These are phyloP conservation scores for Carex cristatella DNA, from an alignment of 176 grass and related monocot species.

Conservation along the genomic window DNA sequence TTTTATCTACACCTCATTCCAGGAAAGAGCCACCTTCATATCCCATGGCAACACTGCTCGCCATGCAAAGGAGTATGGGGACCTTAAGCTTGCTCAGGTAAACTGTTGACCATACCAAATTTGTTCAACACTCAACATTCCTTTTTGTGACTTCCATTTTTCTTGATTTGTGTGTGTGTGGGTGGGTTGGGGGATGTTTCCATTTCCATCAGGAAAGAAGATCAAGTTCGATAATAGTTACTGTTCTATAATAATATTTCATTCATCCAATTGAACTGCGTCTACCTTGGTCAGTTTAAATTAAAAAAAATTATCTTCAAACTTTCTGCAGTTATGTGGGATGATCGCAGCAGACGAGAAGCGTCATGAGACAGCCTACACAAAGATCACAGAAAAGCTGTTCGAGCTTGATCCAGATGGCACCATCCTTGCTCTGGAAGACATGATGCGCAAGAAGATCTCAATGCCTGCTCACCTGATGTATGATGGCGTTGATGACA, in stretches of 20 bases:
- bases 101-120: background rate
- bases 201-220: background rate
- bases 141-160: background rate
- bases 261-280: background rate
- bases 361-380: conserved; percentile 87
- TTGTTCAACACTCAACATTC: background rate
- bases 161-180: background rate
- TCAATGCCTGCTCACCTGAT: conserved; percentile 95
- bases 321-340: conserved; percentile 57
- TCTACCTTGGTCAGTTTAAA: background rate
- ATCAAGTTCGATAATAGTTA: background rate
- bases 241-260: background rate
- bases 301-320: background rate
- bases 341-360: conserved; percentile 94
- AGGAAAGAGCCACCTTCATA: conserved; percentile 89
- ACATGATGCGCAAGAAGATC: conserved; percentile 99
- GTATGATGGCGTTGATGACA: conserved; percentile 76
- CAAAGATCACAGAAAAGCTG: conserved; percentile 92
- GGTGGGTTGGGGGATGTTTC: background rate
- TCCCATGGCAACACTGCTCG: conserved; percentile 93
- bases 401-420: conserved; percentile 85
- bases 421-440: conserved; percentile 59
- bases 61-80: conserved; percentile 79
- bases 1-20: conserved; percentile 96
- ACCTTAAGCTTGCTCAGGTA: conserved; percentile 66